Evolutionary conservation across 2,329 filamentous ascomycete genomes (phyloP).

Genomic region (Cercospora sp.): DNA sequence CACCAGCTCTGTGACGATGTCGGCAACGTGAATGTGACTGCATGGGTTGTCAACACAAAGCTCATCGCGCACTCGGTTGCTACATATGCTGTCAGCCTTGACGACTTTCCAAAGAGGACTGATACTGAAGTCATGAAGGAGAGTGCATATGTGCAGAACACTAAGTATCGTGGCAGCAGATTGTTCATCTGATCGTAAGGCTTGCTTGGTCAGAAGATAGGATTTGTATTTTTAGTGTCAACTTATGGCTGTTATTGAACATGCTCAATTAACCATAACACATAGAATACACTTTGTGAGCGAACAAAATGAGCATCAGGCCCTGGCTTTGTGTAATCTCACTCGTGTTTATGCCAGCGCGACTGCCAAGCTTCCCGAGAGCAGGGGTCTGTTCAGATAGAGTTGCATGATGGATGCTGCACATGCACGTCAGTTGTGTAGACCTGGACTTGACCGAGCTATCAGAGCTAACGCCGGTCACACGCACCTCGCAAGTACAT

Average conservation of each 20-base stretch:
- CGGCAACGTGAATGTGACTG: slow-evolving; percentile 53
- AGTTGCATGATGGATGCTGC: slow-evolving; percentile 9
- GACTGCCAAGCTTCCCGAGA: slow-evolving; percentile 1
- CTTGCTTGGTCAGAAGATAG: not conserved
- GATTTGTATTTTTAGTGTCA: not conserved
- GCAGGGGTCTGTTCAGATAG: slow-evolving; percentile 1
- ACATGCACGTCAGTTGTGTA: slow-evolving; percentile 1
- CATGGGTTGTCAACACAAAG: slow-evolving; percentile 58
- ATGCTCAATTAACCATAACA: not conserved
- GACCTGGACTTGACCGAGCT: not conserved
- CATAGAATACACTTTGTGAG: not conserved
- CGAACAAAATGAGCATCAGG: not conserved
- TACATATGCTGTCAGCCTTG: slow-evolving; percentile 65
- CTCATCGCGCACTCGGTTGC: slow-evolving; percentile 72
- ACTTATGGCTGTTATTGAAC: not conserved
- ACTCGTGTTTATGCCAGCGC: not conserved
- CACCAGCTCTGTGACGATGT: slow-evolving; percentile 43
- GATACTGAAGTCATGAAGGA: slow-evolving; percentile 6
- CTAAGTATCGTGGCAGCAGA: slow-evolving; percentile 28
- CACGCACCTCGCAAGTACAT: slow-evolving; percentile 1
- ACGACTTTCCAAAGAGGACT: slow-evolving; percentile 53
- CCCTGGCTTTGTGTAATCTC: not conserved
- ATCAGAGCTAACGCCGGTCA: slow-evolving; percentile 2
- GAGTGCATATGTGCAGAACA: slow-evolving; percentile 19
- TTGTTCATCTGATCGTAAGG: slow-evolving; percentile 22